Conservation (phyloP, 768 basidiomycete species). For the Daedaleopsis sinensis region DNA sequence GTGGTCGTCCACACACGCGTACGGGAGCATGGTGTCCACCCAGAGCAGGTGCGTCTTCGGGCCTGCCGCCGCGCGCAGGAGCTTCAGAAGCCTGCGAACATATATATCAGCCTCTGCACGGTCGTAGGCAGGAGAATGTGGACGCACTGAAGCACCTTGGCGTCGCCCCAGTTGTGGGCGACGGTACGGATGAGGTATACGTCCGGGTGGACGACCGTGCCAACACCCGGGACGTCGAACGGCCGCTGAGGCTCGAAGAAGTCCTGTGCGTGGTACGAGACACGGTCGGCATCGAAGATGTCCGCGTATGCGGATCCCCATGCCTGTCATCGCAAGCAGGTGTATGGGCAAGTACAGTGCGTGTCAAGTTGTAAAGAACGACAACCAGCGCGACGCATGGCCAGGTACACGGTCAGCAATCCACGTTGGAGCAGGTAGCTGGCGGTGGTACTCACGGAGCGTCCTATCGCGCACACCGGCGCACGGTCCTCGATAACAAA, state of each 20-base stretch:
- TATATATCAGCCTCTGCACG: neutral
- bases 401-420: neutral
- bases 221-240: slow-evolving; percentile 7
- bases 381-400: too few relatives aligned
- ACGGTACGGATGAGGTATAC: slow-evolving; percentile 14
- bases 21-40: slow-evolving; percentile 13
- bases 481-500: slow-evolving; percentile 17
- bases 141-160: slow-evolving; percentile 1
- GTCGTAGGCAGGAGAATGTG: neutral
- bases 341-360: neutral
- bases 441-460: neutral
- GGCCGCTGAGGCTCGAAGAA: slow-evolving; percentile 15
- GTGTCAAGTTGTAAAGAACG: neutral
- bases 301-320: slow-evolving; percentile 4
- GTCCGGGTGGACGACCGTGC: neutral
- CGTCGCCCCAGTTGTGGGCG: slow-evolving; percentile 19
- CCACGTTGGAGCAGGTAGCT: neutral
- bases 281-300: slow-evolving; percentile 8
- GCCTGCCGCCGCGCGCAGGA: slow-evolving; percentile 10
- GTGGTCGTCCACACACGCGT: slow-evolving; percentile 12
- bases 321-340: neutral
- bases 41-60: slow-evolving; percentile 9
- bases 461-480: slow-evolving; percentile 38
- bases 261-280: slow-evolving; percentile 11
- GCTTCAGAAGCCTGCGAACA: neutral